A percentile compares a stretch with the other conserved stretches of the same genome.
phyloP scores from a whole-genome alignment of 2,329 filamentous ascomycete genomes.

The Arthrinium phaeospermum region DNA sequence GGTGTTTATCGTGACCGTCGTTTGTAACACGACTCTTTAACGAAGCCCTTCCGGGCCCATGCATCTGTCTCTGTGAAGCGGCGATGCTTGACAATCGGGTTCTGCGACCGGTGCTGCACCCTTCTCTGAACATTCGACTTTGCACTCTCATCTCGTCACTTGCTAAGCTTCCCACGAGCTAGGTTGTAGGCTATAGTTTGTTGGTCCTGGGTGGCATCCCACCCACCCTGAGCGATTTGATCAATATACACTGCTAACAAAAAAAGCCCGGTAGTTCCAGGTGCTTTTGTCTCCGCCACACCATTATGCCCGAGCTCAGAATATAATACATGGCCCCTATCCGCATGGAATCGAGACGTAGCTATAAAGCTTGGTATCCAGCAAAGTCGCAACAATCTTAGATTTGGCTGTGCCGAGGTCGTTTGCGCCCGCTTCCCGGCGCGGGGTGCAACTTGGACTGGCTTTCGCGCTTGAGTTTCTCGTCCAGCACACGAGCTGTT shows the following conservation, averaged over 20 bases:
- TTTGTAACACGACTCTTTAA: background rate
- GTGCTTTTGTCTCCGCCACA: background rate
- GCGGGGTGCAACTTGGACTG: constrained; percentile 64
- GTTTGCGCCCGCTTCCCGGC: constrained; percentile 59
- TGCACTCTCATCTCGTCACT: background rate
- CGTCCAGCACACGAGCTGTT: constrained; percentile 66
- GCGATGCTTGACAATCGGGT: background rate
- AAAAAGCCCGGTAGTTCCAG: background rate
- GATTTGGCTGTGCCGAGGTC: constrained; percentile 57
- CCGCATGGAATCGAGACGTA: background rate
- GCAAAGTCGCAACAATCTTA: constrained; percentile 23
- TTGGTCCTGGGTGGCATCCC: background rate
- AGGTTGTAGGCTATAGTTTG: background rate
- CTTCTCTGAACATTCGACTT: background rate
- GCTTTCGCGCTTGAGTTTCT: constrained; percentile 69
- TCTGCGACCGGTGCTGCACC: background rate
- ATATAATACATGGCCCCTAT: background rate
- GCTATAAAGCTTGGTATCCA: background rate
- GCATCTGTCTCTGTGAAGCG: background rate
- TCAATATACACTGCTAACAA: background rate
- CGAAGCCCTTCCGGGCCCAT: too few species aligned
- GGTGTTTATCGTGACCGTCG: background rate
- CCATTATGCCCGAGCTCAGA: background rate
- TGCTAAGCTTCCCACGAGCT: background rate
- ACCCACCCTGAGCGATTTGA: background rate